Evolutionary conservation across 306 rosid species (phyloP), one percentile per base, ranked within the genome.

Genomic region (Lotus japonicus): DNA sequence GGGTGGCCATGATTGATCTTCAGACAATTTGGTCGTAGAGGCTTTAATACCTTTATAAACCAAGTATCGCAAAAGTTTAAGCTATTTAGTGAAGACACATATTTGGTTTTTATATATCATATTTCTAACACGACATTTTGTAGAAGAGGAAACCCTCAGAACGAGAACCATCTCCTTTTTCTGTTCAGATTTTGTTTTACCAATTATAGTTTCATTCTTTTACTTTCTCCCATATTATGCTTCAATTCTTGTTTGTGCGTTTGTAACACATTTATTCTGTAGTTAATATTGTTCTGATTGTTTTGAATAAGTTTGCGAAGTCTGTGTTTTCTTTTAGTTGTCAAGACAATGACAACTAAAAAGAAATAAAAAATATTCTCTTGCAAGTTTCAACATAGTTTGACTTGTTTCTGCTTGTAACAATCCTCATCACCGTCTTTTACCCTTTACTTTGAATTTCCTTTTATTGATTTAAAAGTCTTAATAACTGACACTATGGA

Each of bases 401-500:
- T 54, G 66, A 55, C 59, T 49, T 58, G 6, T 66, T 66, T 43
- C 33, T 79, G 19, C 7, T 13, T 58, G 51, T 59, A 51, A 31
- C 35, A 16, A 17, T 45, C 15, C 13, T 15, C 68, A 3, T 51
- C 7, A 13, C 60, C 28, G 38, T n/a, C 51, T 2, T 63, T 68
- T 26, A 7, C 69, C 65, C 17, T 31, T 19, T 28, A 6, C 16
- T 42, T 41, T 60, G 0, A 18, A 38, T 46, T 56, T 10, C 26
- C 12, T 70, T 65, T 9, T 12, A 9, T 26, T 42, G 42, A 56
- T 4, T n/a, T 50, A 50, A 48, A 28, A 44, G 66, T 69, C 64
- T 65, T 58, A 59, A 62, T 79, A 42, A 38, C 84, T 78, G 73
- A 71, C 49, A 70, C 28, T 57, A 44, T 60, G 75, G 60, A 28